Evolutionary conservation across 495 filamentous ascomycete species (phyloP), one percentile per base, ranked within the genome.

Genomic region (Penicillium fimorum): DNA sequence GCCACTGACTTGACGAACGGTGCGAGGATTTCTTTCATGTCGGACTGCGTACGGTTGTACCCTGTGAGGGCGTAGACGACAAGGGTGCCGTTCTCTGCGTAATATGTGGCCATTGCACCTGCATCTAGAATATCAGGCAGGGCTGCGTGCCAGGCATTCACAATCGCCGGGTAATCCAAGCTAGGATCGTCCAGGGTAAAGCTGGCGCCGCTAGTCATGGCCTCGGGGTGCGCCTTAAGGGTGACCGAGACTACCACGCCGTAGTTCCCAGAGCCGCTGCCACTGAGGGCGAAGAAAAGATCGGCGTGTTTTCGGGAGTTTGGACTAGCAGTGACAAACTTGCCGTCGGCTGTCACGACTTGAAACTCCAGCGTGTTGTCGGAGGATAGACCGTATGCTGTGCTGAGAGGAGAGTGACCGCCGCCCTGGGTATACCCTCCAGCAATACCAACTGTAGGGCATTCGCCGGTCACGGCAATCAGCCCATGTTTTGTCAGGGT

Each of bases 341-440:
- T 37, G 20, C 62, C 75, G 53, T 73, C 53, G 32, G 76, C 72
- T 6, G 64, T 68, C 17, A 77, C 70, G 17, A 73, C 58, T 25
- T 63, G 51, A 47, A 72, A 75, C 35, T 77, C 64, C 32, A 75
- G 61, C 5, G 60, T 73, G 54, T 76, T 69, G 53, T 77, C 74
- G 9, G 65, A 50, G 6, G 61, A 71, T 69, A 76, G 61, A 33
- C 74, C 74, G 46, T 72, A 64, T 59, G 57, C 67, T 13, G 62
- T 44, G 5, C 69, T 62, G 20, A 81, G 57, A 0, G 76, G 71
- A 2, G 81, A 79, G 55, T 84, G 80, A 11, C 83, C 83, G 30
- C 82, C 82, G 20, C 80, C 83, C 55, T 82, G 79, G 13, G 79
- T 70, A 57, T 82, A 81, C 17, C 83, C 82, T 15, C 82, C 82